Conservation (phyloP, 1,284 basidiomycete genomes). For the Ustilago trichophora region DNA sequence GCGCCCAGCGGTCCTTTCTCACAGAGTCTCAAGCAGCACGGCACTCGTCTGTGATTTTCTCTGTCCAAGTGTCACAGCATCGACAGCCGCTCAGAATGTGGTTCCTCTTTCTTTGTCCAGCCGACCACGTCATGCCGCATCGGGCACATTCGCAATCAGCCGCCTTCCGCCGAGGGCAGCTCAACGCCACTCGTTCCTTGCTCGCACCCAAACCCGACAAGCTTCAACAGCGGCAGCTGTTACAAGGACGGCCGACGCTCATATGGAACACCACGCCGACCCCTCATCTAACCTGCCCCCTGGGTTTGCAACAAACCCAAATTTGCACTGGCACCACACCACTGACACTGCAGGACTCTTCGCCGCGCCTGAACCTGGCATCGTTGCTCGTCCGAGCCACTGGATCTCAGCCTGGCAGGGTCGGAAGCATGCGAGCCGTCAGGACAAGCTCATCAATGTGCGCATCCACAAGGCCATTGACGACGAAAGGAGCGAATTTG, state of each 20-base stretch:
- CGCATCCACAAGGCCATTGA: slow-evolving; percentile 1
- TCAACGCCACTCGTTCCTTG: neutral
- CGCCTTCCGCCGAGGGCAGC: neutral
- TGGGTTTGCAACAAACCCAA: neutral
- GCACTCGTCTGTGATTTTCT: slow-evolving; percentile 4
- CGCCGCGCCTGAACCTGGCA: neutral
- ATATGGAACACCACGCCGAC: neutral
- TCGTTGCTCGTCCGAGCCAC: neutral
- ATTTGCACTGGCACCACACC: neutral
- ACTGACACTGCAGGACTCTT: neutral
- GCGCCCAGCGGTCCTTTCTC: neutral
- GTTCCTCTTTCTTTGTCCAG: neutral
- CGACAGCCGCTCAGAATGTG: neutral
- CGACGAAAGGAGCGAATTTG: slow-evolving; percentile 1
- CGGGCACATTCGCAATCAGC: neutral
- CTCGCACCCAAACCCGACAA: neutral
- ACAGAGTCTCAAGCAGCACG: neutral
- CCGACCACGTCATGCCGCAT: neutral
- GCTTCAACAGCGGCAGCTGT: slow-evolving; percentile 17
- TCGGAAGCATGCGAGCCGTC: neutral
- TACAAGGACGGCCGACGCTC: neutral
- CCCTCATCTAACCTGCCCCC: neutral
- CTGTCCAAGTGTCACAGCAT: neutral
- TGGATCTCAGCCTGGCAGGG: slow-evolving; percentile 17
- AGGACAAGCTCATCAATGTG: neutral